A percentile compares a stretch with the other conserved stretches of the same genome.
These are phyloP conservation scores for Anthoceros angustus DNA, from an alignment of 225 moss, liverwort and hornwort species.

Conservation along the genomic window DNA sequence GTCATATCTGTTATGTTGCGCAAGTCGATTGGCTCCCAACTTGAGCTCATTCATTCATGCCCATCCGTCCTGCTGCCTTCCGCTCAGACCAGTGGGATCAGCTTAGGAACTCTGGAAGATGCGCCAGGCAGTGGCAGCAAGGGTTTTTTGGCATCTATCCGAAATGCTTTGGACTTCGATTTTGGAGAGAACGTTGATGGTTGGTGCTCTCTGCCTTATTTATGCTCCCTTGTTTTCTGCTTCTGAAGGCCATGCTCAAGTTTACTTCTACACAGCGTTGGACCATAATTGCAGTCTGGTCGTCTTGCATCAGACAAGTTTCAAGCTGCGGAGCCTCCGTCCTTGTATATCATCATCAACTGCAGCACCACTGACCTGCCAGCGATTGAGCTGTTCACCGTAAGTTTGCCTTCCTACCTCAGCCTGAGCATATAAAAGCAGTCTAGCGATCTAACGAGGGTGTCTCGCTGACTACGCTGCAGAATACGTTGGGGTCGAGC, in stretches of 20 bases:
- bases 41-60: too few species aligned
- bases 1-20: neutral
- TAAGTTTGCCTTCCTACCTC: slow-evolving; percentile 8
- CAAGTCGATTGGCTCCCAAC: too few species aligned
- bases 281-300: neutral
- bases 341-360: slow-evolving; percentile 49
- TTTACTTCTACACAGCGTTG: too few species aligned
- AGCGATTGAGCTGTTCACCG: slow-evolving; percentile 62
- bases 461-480: slow-evolving; percentile 1
- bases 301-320: slow-evolving; percentile 13
- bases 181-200: slow-evolving; percentile 75
- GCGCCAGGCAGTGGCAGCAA: slow-evolving; percentile 49
- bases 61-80: too few species aligned
- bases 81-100: slow-evolving; percentile 32
- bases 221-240: neutral
- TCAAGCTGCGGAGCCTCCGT: slow-evolving; percentile 35
- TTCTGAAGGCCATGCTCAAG: neutral
- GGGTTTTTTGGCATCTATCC: slow-evolving; percentile 44
- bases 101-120: slow-evolving; percentile 82
- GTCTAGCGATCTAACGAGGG: too few species aligned
- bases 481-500: slow-evolving; percentile 34
- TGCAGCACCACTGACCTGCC: slow-evolving; percentile 87
- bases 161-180: slow-evolving; percentile 69
- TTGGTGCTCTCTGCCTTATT: neutral
- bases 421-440: neutral